These are phyloP conservation scores for Arachnomyces sp. DNA, from an alignment of 2,329 filamentous ascomycete genomes.

Conservation along the genomic window DNA sequence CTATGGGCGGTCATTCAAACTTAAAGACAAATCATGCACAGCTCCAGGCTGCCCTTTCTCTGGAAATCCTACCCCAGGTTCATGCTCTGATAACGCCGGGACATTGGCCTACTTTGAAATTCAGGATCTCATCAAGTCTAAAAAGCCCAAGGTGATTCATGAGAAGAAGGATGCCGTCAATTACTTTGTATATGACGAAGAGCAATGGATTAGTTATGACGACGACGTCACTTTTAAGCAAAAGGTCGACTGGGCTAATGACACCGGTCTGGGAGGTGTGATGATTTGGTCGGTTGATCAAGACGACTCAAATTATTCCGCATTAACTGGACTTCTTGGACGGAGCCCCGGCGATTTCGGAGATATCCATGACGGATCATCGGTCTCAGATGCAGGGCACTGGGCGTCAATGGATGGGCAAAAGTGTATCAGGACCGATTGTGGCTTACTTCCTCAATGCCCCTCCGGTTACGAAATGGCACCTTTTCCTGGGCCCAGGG, in stretches of 20 bases:
- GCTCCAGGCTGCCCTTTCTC: conserved; percentile 17
- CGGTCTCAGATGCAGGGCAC: no score
- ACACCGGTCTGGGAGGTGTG: conserved; percentile 20
- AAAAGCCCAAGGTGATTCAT: conserved; percentile 15
- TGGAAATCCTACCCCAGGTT: conserved; percentile 16
- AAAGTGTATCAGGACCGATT: no score
- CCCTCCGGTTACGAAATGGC: no score
- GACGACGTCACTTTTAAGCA: conserved; percentile 28
- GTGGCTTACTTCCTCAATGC: no score
- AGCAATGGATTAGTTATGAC: conserved; percentile 40
- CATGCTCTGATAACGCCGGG: conserved; percentile 24
- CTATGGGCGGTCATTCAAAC: conserved; percentile 40
- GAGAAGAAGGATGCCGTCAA: conserved; percentile 26
- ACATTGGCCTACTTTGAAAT: conserved; percentile 33
- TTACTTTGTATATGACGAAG: conserved; percentile 25
- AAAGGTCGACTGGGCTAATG: conserved; percentile 28
- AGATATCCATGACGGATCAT: no score
- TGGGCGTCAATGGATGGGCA: no score
- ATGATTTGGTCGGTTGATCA: conserved; percentile 15
- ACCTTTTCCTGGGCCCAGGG: no score
- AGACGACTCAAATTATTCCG: conserved; percentile 3
- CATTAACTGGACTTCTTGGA: not conserved
- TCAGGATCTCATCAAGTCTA: conserved; percentile 15
- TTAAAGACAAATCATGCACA: conserved; percentile 12
- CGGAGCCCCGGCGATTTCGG: not conserved